Percentiles rank a stretch among this genome's conserved stretches.
Conservation (phyloP, 1,284 basidiomycete genomes). For the Fistulina hepatica region DNA sequence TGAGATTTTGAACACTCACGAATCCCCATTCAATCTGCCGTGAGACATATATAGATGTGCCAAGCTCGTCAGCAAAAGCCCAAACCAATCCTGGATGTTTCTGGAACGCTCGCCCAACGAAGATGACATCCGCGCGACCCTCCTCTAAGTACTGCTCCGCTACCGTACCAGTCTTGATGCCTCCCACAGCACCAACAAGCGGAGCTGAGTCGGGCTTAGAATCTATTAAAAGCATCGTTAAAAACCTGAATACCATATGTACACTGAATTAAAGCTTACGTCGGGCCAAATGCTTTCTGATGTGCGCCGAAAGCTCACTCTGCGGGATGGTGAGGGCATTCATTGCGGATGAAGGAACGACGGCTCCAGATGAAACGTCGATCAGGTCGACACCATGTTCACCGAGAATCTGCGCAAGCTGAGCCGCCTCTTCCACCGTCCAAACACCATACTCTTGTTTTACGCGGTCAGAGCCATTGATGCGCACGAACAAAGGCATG, state of each 20-base stretch:
- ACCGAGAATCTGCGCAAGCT: conserved; percentile 38
- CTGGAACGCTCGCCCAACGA: conserved; percentile 47
- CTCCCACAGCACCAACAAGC: conserved; percentile 55
- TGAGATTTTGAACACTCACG: too few species aligned
- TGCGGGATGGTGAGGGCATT: conserved; percentile 35
- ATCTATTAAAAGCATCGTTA: too few species aligned
- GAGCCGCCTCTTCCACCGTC: conserved; percentile 50
- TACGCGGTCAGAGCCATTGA: conserved; percentile 55
- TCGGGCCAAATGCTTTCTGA: conserved; percentile 21
- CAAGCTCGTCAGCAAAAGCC: conserved; percentile 42
- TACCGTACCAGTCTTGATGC: conserved; percentile 44
- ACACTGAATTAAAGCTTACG: conserved; percentile 44
- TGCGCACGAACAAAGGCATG: conserved; percentile 49
- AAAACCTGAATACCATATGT: conserved; percentile 36
- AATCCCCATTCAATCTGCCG: conserved; percentile 43
- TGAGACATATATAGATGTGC: conserved; percentile 31
- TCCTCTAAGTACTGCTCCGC: conserved; percentile 53
- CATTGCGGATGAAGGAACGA: conserved; percentile 35
- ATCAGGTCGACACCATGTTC: conserved; percentile 57
- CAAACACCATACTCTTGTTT: conserved; percentile 35
- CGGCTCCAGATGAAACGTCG: conserved; percentile 56
- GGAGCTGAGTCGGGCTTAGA: too few species aligned
- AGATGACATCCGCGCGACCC: conserved; percentile 43
- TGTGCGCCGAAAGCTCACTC: background rate
- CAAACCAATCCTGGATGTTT: conserved; percentile 44